Evolutionary conservation across 768 basidiomycete genomes (phyloP).

Genomic region (Pseudohyphozyma bogoriensis): DNA sequence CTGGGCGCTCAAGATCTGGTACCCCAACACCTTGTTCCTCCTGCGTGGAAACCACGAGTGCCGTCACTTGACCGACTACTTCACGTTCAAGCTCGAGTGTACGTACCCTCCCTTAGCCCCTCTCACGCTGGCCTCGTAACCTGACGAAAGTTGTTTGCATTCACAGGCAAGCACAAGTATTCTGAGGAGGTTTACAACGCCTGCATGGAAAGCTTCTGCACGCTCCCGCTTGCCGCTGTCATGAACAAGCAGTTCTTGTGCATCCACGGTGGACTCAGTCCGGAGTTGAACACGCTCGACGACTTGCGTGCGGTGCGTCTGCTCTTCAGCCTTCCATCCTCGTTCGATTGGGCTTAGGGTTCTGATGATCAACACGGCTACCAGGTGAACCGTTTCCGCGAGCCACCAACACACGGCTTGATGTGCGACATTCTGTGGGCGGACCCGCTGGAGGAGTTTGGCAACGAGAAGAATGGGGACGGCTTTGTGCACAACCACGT

Average conservation of each 20-base stretch:
- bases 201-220: slow-evolving; percentile 95
- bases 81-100: slow-evolving; percentile 99
- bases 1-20: slow-evolving; percentile 99
- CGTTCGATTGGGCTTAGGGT: neutral
- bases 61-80: slow-evolving; percentile 94
- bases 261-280: slow-evolving; percentile 93
- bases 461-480: slow-evolving; percentile 80
- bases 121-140: slow-evolving; percentile 4
- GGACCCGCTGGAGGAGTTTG: slow-evolving; percentile 95
- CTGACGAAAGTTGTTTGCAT: neutral
- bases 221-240: slow-evolving; percentile 84
- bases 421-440: slow-evolving; percentile 99
- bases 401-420: slow-evolving; percentile 90
- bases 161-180: slow-evolving; percentile 92
- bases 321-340: too few relatives aligned
- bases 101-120: slow-evolving; percentile 37
- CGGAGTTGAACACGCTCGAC: slow-evolving; percentile 88
- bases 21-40: slow-evolving; percentile 90
- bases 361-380: neutral
- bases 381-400: slow-evolving; percentile 93
- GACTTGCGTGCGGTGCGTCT: slow-evolving; percentile 74
- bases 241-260: slow-evolving; percentile 99
- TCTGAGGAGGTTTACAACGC: slow-evolving; percentile 92
- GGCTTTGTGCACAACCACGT: slow-evolving; percentile 93
- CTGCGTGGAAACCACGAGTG: slow-evolving; percentile 98